Evolutionary conservation across 768 basidiomycete genomes (phyloP), one percentile per base, ranked within the genome.

Genomic region (Amylocystis lapponica): DNA sequence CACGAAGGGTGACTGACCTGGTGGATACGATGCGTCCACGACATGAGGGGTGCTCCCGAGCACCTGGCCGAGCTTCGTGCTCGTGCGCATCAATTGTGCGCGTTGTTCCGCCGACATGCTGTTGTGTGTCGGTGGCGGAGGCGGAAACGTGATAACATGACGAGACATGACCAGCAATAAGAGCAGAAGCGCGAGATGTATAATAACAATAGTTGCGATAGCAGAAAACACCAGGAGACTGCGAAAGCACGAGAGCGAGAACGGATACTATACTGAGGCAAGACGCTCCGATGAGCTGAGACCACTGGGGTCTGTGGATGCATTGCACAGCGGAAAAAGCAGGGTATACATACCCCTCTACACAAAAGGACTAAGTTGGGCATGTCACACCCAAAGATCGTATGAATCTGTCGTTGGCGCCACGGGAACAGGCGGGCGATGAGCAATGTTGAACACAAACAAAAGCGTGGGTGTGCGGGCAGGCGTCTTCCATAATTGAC

Each of bases 41-140:
- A 81, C 63, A 45, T 72, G 76, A n/a, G 81, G 81, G 13, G 78
- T 74, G 16, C 69, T 65, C 11, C 81, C 81, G 10, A 83, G 62
- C 10, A 83, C 59, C 34, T 75, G 71, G 17, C 72, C 71, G 17
- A 84, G 69, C 62, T 82, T 83, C 52, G 70, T 75, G 17, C 78
- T 72, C 20, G 74, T 71, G 22, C 78, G 76, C 23, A 79, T 53
- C 19, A 83, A 70, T 41, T 75, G 75, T 8, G 67, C 56, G n/a
- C 79, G 74, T 57, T 81, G 75, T 19, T 67, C 53, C 1, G 68
- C 48, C 6, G 75, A 72, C 38, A 79, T 58, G 14, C 67, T 61
- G 58, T 84, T 83, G 13, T 66, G 73, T 19, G 81, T 84, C 0
- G 79, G 78, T 3, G 81, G 80, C 4, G 76, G 76, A 43, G 52